Evolutionary conservation across 2,329 filamentous ascomycete genomes (phyloP).

Genomic region (Hypoxylon sp.): DNA sequence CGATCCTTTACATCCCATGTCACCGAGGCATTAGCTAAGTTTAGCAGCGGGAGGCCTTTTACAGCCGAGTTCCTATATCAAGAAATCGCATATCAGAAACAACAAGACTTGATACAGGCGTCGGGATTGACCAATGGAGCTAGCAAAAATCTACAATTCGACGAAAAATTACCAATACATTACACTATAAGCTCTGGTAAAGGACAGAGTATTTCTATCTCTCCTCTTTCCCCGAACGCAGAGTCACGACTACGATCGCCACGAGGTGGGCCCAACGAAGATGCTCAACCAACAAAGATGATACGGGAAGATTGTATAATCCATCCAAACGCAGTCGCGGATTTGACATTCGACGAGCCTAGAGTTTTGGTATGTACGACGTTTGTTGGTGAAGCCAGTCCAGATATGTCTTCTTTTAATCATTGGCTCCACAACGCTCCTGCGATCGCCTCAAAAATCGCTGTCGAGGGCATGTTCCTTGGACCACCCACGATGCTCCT

Average conservation of each 20-base stretch:
- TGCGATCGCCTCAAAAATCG: conserved; percentile 64
- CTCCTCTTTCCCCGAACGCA: conserved; percentile 53
- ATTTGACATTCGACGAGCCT: conserved; percentile 68
- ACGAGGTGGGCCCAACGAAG: conserved; percentile 42
- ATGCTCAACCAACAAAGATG: conserved; percentile 39
- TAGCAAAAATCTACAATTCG: conserved; percentile 47
- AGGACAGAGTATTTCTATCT: conserved; percentile 61
- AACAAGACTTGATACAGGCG: conserved; percentile 55
- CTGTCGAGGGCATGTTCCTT: conserved; percentile 73
- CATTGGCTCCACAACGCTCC: conserved; percentile 71
- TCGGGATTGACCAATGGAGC: conserved; percentile 57
- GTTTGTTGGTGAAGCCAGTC: conserved; percentile 70
- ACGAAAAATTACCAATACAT: conserved; percentile 57
- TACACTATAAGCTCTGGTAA: conserved; percentile 65
- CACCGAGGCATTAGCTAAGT: conserved; percentile 62
- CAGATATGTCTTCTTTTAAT: conserved; percentile 72
- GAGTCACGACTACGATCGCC: conserved; percentile 45
- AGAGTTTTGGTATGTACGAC: conserved; percentile 73
- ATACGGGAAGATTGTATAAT: conserved; percentile 54
- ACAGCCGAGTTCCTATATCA: conserved; percentile 65
- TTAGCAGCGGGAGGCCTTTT: conserved; percentile 64
- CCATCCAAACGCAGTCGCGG: conserved; percentile 58
- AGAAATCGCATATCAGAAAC: conserved; percentile 58
- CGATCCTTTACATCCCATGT: conserved; percentile 67
- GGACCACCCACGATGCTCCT: conserved; percentile 72